Evolutionary conservation across 2,329 filamentous ascomycete genomes (phyloP).

Genomic region (Aspergillus proliferans): DNA sequence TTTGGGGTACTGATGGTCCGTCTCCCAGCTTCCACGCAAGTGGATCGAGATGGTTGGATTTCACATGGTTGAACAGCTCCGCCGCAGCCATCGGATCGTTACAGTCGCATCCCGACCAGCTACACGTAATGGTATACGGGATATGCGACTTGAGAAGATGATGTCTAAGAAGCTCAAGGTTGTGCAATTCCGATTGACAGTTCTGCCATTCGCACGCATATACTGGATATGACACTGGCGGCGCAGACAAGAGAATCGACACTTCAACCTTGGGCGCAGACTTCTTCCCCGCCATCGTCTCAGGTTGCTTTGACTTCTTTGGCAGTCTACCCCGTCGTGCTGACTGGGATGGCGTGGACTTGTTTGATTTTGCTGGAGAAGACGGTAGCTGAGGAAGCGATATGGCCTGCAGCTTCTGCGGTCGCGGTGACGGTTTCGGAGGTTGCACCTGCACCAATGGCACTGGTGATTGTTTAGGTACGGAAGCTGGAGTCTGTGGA

Average conservation of each 20-base stretch:
- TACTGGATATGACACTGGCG: constrained; percentile 27
- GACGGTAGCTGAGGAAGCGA: no score
- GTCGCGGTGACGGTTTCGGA: no score
- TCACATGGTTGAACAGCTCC: constrained; percentile 48
- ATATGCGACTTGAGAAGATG: constrained; percentile 54
- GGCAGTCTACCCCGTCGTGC: background rate
- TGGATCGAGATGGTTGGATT: constrained; percentile 46
- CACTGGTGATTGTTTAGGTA: no score
- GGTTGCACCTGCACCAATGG: no score
- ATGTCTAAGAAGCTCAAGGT: constrained; percentile 53
- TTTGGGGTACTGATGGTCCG: constrained; percentile 49
- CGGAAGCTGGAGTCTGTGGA: background rate
- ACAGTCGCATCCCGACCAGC: constrained; percentile 20
- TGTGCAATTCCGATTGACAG: constrained; percentile 56
- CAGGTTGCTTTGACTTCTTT: background rate
- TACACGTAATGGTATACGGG: constrained; percentile 21
- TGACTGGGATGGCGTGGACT: background rate
- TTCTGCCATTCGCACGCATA: constrained; percentile 55
- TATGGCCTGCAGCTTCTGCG: no score
- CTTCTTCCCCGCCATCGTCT: constrained; percentile 10
- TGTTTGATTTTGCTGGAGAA: background rate
- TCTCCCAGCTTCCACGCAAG: constrained; percentile 56
- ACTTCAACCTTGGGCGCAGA: constrained; percentile 16
- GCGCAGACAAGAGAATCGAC: constrained; percentile 11
- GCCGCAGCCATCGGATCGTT: constrained; percentile 18